Conservation (phyloP, 202 grass and related monocot species). For the Digitaria exilis region DNA sequence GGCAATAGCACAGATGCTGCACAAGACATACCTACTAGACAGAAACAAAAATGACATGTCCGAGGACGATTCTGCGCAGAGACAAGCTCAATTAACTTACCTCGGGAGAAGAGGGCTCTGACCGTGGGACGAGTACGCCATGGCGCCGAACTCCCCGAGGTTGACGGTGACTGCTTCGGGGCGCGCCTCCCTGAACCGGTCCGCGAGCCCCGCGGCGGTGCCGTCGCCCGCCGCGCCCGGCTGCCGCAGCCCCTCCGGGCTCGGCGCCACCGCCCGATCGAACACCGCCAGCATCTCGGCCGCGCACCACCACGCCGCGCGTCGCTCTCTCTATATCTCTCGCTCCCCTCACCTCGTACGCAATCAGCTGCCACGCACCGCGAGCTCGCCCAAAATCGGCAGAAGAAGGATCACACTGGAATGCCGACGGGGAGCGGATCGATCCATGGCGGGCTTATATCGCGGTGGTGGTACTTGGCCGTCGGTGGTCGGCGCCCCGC, state of each 20-base stretch:
- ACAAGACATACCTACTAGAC: background rate
- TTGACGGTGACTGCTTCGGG: conserved; percentile 48
- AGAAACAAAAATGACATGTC: no score
- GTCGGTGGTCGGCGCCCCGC: background rate
- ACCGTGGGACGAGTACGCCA: conserved; percentile 48
- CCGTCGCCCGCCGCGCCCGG: conserved; percentile 13
- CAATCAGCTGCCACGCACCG: background rate
- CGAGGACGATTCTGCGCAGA: no score
- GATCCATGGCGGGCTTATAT: background rate
- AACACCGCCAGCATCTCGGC: conserved; percentile 83
- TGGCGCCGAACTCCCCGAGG: conserved; percentile 25
- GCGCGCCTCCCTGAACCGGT: conserved; percentile 42
- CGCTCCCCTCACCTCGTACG: conserved; percentile 16
- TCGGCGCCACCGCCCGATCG: conserved; percentile 58
- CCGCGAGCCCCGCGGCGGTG: conserved; percentile 22
- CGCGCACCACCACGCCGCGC: no score
- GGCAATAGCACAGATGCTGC: background rate
- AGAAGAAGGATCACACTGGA: background rate
- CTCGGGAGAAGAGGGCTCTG: conserved; percentile 70
- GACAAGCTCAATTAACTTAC: conserved; percentile 27
- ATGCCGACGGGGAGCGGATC: background rate
- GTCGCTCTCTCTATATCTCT: no score
- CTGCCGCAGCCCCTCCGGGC: conserved; percentile 60
- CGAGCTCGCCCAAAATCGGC: no score
- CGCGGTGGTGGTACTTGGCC: background rate